Conservation (phyloP, 352 stramenopile species). For the Globisporangium iwayamae region DNA sequence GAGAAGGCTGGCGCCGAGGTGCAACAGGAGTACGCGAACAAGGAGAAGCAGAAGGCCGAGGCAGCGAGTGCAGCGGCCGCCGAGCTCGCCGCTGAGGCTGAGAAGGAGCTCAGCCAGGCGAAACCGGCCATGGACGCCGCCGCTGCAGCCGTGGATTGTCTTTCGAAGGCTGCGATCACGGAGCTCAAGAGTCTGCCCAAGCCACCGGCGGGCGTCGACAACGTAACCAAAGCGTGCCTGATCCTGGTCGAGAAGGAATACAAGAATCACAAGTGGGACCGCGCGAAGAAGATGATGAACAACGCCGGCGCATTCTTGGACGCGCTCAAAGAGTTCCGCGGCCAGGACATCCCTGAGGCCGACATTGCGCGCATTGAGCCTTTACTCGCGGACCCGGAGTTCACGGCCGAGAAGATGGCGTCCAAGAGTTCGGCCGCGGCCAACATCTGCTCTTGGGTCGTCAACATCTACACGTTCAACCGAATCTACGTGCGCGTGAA, state of each 20-base stretch:
- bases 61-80: conserved; percentile 90
- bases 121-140: conserved; percentile 97
- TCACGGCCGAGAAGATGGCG: conserved; percentile 95
- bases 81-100: conserved; percentile 91
- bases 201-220: conserved; percentile 92
- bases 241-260: conserved; percentile 98
- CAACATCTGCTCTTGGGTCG: conserved; percentile 97
- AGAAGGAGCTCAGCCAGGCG: conserved; percentile 93
- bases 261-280: conserved; percentile 98
- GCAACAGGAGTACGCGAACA: conserved; percentile 93
- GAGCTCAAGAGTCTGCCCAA: conserved; percentile 97
- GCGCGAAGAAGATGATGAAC: conserved; percentile 99
- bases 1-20: conserved; percentile 93
- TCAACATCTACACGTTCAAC: conserved; percentile 98
- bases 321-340: conserved; percentile 89
- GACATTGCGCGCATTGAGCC: conserved; percentile 91
- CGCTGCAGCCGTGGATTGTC: conserved; percentile 92
- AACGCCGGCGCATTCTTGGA: conserved; percentile 96
- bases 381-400: conserved; percentile 91
- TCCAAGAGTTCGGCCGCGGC: conserved; percentile 95
- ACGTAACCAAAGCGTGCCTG: conserved; percentile 95
- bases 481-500: conserved; percentile 99
- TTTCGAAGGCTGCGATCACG: conserved; percentile 96
- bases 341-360: conserved; percentile 94
- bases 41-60: conserved; percentile 92